phyloP scores from a whole-genome alignment of 768 basidiomycete species.

The Boletus tylopilopsis region DNA sequence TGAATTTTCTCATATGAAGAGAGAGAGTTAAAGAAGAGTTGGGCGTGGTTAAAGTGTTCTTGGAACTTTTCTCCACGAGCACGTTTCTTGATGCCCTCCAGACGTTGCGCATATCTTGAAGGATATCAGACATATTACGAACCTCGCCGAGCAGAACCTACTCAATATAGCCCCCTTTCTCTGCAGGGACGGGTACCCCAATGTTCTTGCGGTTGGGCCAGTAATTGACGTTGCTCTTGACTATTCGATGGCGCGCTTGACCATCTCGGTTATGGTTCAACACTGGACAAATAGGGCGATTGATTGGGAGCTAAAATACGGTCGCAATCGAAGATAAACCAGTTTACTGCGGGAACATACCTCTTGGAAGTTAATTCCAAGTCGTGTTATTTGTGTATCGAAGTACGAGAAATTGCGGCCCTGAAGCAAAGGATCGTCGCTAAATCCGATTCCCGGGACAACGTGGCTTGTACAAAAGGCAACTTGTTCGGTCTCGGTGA shows the following conservation, averaged over 20 bases:
- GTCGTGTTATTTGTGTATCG: constrained; percentile 77
- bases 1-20: constrained; percentile 65
- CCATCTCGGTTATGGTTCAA: constrained; percentile 69
- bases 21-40: constrained; percentile 84
- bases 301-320: constrained; percentile 66
- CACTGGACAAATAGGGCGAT: constrained; percentile 73
- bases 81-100: constrained; percentile 55
- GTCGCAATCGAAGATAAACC: background rate
- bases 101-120: constrained; percentile 44
- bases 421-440: constrained; percentile 77
- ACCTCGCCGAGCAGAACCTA: constrained; percentile 23
- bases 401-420: constrained; percentile 85
- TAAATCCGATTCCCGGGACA: constrained; percentile 67
- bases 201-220: constrained; percentile 71
- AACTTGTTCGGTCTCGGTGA: constrained; percentile 84
- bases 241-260: constrained; percentile 50
- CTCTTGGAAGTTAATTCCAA: constrained; percentile 79
- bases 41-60: constrained; percentile 71
- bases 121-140: constrained; percentile 7
- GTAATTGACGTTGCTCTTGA: constrained; percentile 64
- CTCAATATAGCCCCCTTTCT: constrained; percentile 59
- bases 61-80: constrained; percentile 69
- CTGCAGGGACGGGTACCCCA: constrained; percentile 43
- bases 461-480: constrained; percentile 73
- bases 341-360: constrained; percentile 27